These are phyloP conservation scores for Phytophthora multivora DNA, from an alignment of 352 stramenopile species.

Conservation along the genomic window DNA sequence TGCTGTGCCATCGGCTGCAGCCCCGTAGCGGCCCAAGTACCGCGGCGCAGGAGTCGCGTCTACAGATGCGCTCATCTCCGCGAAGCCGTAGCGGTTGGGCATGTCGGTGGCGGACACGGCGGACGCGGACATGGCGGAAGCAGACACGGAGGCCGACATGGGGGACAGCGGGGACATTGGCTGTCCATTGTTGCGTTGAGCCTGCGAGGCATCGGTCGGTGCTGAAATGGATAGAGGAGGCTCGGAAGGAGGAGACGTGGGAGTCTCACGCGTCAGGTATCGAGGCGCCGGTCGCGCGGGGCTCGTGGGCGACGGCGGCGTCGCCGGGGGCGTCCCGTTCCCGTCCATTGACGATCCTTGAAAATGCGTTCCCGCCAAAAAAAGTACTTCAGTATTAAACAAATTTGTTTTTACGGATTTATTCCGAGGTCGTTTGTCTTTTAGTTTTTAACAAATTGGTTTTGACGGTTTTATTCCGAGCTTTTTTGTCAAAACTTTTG, in stretches of 20 bases:
- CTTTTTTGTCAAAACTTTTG: neutral
- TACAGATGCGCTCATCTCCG: conserved; percentile 83
- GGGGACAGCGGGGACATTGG: conserved; percentile 44
- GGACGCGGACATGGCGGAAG: conserved; percentile 75
- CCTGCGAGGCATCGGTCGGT: neutral
- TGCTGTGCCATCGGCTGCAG: conserved; percentile 9
- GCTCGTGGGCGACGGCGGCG: conserved; percentile 61
- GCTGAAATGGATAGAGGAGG: conserved; percentile 15
- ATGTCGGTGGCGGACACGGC: conserved; percentile 82
- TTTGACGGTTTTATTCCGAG: neutral
- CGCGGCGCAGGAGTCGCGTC: conserved; percentile 75
- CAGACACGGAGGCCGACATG: conserved; percentile 66
- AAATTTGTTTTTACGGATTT: neutral
- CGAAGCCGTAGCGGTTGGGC: conserved; percentile 61
- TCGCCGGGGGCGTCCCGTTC: conserved; percentile 52
- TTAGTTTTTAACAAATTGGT: neutral
- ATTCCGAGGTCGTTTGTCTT: too few species aligned
- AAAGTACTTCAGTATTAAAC: too few species aligned
- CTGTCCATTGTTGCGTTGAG: conserved; percentile 4
- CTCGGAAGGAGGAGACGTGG: conserved; percentile 17
- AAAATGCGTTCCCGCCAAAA: conserved; percentile 27
- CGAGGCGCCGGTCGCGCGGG: conserved; percentile 43
- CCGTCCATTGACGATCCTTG: conserved; percentile 30
- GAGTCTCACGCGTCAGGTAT: conserved; percentile 46
- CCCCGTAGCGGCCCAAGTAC: conserved; percentile 69